Conservation (phyloP, 148 eudicot species). For the Chenopodium suecicum region DNA sequence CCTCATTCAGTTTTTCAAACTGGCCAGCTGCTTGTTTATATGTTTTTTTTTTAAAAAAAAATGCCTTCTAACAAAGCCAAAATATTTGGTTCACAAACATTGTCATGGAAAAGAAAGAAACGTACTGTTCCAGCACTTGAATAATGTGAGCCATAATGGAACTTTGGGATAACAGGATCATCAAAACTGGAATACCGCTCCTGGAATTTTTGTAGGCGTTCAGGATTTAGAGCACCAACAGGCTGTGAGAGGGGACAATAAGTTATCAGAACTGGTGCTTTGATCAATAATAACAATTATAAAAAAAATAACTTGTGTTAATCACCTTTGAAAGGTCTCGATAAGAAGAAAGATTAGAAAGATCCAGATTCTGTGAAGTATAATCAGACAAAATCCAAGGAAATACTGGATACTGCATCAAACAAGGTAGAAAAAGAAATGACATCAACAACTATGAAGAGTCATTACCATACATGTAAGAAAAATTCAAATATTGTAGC, state of each 20-base stretch:
- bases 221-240: constrained; percentile 86
- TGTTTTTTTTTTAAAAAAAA: not conserved
- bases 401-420: constrained; percentile 94
- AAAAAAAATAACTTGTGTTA: constrained; percentile 12
- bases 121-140: constrained; percentile 94
- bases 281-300: not conserved
- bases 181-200: constrained; percentile 93
- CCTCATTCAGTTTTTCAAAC: not conserved
- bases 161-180: constrained; percentile 93
- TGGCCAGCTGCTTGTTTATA: not conserved
- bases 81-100: not conserved
- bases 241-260: constrained; percentile 54
- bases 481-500: constrained; percentile 5
- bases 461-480: constrained; percentile 1
- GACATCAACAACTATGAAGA: constrained; percentile 18
- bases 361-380: constrained; percentile 70
- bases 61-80: not conserved
- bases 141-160: constrained; percentile 98
- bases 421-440: not conserved
- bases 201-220: constrained; percentile 74
- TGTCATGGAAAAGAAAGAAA: constrained; percentile 18
- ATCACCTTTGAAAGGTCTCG: constrained; percentile 95
- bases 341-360: constrained; percentile 71
- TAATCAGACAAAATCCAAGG: constrained; percentile 99
- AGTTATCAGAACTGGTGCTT: constrained; percentile 27